Base-by-base conservation (phyloP, 2,329 filamentous ascomycete species). In the Apiospora aurea region DNA sequence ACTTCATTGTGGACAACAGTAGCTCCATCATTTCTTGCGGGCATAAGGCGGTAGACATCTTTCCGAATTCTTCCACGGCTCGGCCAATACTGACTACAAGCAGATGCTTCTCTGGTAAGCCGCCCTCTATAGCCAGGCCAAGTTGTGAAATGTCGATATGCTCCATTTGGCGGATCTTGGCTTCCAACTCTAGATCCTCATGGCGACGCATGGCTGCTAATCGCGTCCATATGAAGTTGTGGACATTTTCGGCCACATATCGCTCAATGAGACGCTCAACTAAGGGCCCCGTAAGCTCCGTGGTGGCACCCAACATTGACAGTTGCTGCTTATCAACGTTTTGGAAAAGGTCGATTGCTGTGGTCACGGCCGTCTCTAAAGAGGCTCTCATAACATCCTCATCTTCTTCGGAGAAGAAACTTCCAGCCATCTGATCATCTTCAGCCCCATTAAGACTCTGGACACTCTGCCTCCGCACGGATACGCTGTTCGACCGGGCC, bases 231-330 rank as follows among this genome's bases (percentile, higher is more conserved):
- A 99, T 85, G 41, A 97, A 88, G 78, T 96, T 92, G 77, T 99
- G 96, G 8, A 98, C 90, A 80, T 97, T 96, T 80, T 98, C 96
- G 0, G 94, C 91, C 57, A 99, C 91, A 82, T 99, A 98, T 67
- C 95, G 92, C 82, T 99, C 96, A 75, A 99, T 98, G 77, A 99
- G 87, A 73, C 94, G 91, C 83, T 99, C 97, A 1, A 99, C 95
- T 11, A 97, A 85, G 1, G 95, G 94, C 0, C 96, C 96, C 0
- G 96, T 98, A 69, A 99, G 84, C 79, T 98, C 95, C 2, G 97
- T 99, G 1, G 95, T 97, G 5, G 95, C 94, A 24, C 95, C 96
- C 5, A 99, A 87, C 47, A 97, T 87, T 3, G 96, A 98, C 41
- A 99, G 85, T 78, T 98, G 96, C 78, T 97, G 94, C 81, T 97